A percentile compares a stretch with the other conserved stretches of the same genome.
Evolutionary conservation across 1,139 yeast genomes (phyloP).

Genomic region (Debaryomyces sp.): DNA sequence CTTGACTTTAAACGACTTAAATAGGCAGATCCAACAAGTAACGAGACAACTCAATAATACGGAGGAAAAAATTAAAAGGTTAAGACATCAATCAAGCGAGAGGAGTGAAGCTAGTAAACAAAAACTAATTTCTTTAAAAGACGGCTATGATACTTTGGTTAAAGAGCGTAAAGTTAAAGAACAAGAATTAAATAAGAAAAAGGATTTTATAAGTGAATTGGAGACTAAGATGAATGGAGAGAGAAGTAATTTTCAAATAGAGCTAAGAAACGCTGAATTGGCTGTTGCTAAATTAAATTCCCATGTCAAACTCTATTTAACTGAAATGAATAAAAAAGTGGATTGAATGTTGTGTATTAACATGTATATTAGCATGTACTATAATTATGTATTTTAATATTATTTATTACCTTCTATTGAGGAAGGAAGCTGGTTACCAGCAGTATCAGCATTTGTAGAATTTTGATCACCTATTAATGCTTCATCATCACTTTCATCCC

Average conservation of each 20-base stretch:
- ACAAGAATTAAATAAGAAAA: slow-evolving; percentile 51
- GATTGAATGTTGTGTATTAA: slow-evolving; percentile 5
- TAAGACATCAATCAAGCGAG: slow-evolving; percentile 51
- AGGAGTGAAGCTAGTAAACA: slow-evolving; percentile 48
- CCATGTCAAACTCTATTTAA: slow-evolving; percentile 43
- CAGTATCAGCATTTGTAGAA: background rate
- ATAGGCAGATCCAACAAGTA: slow-evolving; percentile 51
- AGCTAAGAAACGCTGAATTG: slow-evolving; percentile 53
- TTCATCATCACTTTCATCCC: slow-evolving; percentile 11
- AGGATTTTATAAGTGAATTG: slow-evolving; percentile 48
- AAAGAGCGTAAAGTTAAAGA: slow-evolving; percentile 56
- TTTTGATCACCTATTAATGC: background rate
- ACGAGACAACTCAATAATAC: slow-evolving; percentile 55
- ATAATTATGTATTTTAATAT: slow-evolving; percentile 3
- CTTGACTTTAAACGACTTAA: slow-evolving; percentile 49
- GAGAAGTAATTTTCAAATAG: slow-evolving; percentile 52
- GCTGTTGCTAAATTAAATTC: slow-evolving; percentile 59
- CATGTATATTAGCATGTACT: slow-evolving; percentile 2
- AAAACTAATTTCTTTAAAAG: slow-evolving; percentile 47
- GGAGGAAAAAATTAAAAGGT: slow-evolving; percentile 55
- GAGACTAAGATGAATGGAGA: slow-evolving; percentile 49
- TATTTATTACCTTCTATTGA: background rate
- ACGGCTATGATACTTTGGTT: slow-evolving; percentile 50
- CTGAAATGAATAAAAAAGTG: slow-evolving; percentile 16
- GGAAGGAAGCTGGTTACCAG: background rate